Evolutionary conservation across 2,329 filamentous ascomycete species (phyloP).

Genomic region (Colletotrichum viniferum): DNA sequence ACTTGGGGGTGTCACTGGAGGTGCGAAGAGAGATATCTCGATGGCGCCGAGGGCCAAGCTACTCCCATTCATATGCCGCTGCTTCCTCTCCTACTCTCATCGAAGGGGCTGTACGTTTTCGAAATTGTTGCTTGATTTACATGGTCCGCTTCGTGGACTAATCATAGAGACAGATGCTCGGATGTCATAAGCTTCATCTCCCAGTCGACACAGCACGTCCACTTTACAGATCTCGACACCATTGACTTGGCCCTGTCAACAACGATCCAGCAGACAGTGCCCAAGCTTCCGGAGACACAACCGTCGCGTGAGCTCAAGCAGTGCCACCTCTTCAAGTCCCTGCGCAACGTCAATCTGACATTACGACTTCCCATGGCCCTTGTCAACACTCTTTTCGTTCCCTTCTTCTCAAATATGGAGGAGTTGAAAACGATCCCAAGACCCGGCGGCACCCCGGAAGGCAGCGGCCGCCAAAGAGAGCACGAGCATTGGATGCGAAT

Average conservation of each 20-base stretch:
- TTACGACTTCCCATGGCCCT: not conserved
- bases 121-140: not conserved
- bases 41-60: not conserved
- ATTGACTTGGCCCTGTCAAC: not conserved
- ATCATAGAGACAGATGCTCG: fast-evolving
- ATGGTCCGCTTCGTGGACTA: not conserved
- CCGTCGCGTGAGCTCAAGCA: not conserved
- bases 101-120: not conserved
- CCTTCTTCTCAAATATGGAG: no score
- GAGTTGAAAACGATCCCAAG: no score
- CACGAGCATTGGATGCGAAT: not conserved
- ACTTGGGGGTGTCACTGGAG: not conserved
- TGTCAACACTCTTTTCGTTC: not conserved
- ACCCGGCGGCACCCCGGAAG: no score
- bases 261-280: no score
- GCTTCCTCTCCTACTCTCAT: not conserved
- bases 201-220: not conserved
- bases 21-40: not conserved
- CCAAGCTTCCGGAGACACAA: not conserved
- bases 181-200: not conserved
- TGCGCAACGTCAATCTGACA: not conserved
- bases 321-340: not conserved
- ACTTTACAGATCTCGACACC: not conserved
- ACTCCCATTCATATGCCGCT: fast-evolving
- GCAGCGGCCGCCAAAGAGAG: not conserved